These are phyloP conservation scores for Russula sp. DNA, from an alignment of 768 basidiomycete species.

Conservation along the genomic window DNA sequence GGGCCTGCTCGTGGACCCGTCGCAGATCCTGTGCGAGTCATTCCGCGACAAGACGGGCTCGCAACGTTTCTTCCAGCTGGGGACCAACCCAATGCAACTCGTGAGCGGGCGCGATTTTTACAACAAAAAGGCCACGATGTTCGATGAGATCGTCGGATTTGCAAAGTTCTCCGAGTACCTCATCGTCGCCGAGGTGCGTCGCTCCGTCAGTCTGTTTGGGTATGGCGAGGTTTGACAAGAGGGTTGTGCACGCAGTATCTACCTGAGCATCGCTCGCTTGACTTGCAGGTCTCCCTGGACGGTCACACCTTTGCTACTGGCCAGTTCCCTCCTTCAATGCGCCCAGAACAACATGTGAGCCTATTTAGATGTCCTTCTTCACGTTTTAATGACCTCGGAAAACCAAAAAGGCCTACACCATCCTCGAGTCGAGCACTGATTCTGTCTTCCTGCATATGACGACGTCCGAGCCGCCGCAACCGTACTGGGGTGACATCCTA, in stretches of 20 bases:
- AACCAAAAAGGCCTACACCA: constrained; percentile 71
- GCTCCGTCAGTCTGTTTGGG: not conserved
- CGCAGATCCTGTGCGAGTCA: constrained; percentile 89
- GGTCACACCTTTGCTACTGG: constrained; percentile 80
- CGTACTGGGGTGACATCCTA: constrained; percentile 84
- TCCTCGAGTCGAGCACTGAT: constrained; percentile 89
- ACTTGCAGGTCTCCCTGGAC: constrained; percentile 89
- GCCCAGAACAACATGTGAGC: constrained; percentile 82
- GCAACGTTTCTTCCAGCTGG: constrained; percentile 49
- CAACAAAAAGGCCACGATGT: constrained; percentile 61
- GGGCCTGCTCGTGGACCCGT: constrained; percentile 70
- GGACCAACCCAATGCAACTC: constrained; percentile 65
- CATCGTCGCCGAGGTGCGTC: constrained; percentile 83
- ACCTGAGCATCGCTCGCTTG: constrained; percentile 49
- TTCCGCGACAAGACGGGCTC: constrained; percentile 75
- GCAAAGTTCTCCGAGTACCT: constrained; percentile 96
- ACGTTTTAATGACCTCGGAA: not conserved
- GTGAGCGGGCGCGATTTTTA: constrained; percentile 74
- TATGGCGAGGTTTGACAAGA: not conserved
- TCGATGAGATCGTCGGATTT: constrained; percentile 87
- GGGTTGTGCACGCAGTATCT: constrained; percentile 37
- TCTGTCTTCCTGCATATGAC: constrained; percentile 96
- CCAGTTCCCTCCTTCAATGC: constrained; percentile 84
- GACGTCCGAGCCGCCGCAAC: constrained; percentile 65
- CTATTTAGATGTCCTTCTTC: not conserved